phyloP scores from a whole-genome alignment of 805 yeast species.

The Starmera pachycereana region DNA sequence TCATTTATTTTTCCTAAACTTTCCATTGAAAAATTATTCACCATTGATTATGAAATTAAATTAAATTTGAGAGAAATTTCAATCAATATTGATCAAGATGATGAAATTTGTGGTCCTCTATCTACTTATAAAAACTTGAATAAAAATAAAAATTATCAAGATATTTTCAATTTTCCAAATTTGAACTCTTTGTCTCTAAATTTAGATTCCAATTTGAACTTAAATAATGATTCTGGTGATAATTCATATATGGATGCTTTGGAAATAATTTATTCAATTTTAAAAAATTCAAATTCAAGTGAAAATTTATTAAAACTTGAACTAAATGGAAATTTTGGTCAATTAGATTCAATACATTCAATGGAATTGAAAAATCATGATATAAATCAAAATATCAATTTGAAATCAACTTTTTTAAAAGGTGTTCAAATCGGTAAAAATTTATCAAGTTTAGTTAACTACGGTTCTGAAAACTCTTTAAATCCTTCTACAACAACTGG shows the following conservation, averaged over 20 bases:
- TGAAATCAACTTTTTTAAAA: slow-evolving; percentile 6
- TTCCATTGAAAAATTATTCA: slow-evolving; percentile 10
- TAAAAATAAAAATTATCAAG: not conserved
- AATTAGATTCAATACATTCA: slow-evolving; percentile 10
- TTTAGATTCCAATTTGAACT: slow-evolving; percentile 3
- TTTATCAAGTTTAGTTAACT: too few relatives aligned
- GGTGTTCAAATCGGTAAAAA: slow-evolving; percentile 2
- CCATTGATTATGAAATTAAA: slow-evolving; percentile 1
- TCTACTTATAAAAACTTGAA: not conserved
- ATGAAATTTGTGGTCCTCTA: not conserved
- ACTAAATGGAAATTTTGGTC: slow-evolving; percentile 14
- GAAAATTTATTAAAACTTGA: slow-evolving; percentile 5
- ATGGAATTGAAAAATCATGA: slow-evolving; percentile 11
- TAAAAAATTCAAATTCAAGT: not conserved
- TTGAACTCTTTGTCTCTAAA: slow-evolving; percentile 6
- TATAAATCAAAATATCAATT: slow-evolving; percentile 3
- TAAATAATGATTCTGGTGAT: not conserved
- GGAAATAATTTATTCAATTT: not conserved
- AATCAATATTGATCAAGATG: slow-evolving; percentile 2
- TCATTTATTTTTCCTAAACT: slow-evolving; percentile 8
- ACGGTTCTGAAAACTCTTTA: too few relatives aligned
- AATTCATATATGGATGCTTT: not conserved
- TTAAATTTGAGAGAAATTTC: slow-evolving; percentile 3
- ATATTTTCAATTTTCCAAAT: slow-evolving; percentile 4
- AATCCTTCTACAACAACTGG: too few relatives aligned